Base-by-base conservation (phyloP, 2,329 filamentous ascomycete genomes). In the Trichoderma sp. region DNA sequence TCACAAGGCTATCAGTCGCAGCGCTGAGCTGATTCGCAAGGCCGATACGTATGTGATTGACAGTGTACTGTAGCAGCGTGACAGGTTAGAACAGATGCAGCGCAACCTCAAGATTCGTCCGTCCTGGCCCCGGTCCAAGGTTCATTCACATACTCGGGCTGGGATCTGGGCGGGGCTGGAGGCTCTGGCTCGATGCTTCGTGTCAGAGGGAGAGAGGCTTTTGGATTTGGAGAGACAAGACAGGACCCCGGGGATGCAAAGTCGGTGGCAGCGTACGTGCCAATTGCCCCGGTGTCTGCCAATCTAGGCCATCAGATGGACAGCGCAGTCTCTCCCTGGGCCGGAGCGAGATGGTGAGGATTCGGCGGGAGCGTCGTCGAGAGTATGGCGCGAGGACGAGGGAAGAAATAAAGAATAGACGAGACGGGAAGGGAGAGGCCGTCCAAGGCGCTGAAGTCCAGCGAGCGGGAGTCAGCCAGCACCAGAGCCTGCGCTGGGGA, bases 251-350 rank as follows among this genome's bases (percentile, higher is more conserved):
- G 72, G 72, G 73, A 72, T 73, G 74, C 72, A 73, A 76, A 73
- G 74, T 74, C 78, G 75, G 72, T 71, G 73, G 71, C 73, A 77
- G 77, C 76, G 76, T 78, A 77, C 74, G 71, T 78, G 75, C 77
- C 78, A 79, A 79, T 79, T 78, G 78, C 76, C 76, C 72, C 74
- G 71, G 74, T 66, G 71, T 70, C 76, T 73, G 72, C 72, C 71
- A 73, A 72, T 71, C 72, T 74, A 77, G 72, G 76, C 78, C 78
- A 79, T 78, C 74, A 76, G 77, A 72, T 70, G 69, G 67, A 60
- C 63, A 60, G 70, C 70, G 70, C 71, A 70, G 71, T 72, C 71
- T 70, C 71, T 70, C 68, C 69, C 69, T 32, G 39, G 42, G 50
- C 61, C 64, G 29, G 67, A 57, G 59, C 60, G 67, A 56, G 64